phyloP scores from a whole-genome alignment of 2,329 filamentous ascomycete genomes.

The Fusarium euwallaceae region DNA sequence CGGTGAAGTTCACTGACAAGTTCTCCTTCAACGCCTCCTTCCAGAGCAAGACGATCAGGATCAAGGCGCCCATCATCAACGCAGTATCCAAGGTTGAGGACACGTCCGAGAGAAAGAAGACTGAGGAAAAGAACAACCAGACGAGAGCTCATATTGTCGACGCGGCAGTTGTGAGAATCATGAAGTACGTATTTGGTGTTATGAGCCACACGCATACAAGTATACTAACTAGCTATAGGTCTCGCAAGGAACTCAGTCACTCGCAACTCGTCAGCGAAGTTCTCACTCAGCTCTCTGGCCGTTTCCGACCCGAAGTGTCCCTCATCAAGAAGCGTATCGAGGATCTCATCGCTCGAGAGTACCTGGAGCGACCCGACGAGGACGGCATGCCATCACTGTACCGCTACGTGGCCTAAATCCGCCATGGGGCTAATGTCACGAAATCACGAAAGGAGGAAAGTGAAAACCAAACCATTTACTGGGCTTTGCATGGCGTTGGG shows the following conservation, averaged over 20 bases:
- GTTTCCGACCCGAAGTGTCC: slow-evolving; percentile 81
- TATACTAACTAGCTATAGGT: slow-evolving; percentile 59
- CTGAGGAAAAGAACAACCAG: slow-evolving; percentile 82
- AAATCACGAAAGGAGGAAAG: slow-evolving; percentile 42
- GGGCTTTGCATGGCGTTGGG: slow-evolving; percentile 42
- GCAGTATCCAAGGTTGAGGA: slow-evolving; percentile 88
- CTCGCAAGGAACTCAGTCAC: slow-evolving; percentile 79
- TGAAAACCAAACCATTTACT: slow-evolving; percentile 16
- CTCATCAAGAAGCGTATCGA: slow-evolving; percentile 88
- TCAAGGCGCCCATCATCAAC: slow-evolving; percentile 89
- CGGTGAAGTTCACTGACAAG: slow-evolving; percentile 79
- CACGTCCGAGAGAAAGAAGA: slow-evolving; percentile 74
- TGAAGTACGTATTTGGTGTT: slow-evolving; percentile 75
- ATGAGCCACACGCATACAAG: neutral
- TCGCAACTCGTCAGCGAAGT: slow-evolving; percentile 79
- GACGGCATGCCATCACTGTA: slow-evolving; percentile 75
- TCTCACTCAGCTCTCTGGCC: slow-evolving; percentile 74
- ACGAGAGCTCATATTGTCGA: slow-evolving; percentile 79
- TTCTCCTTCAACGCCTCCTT: slow-evolving; percentile 90
- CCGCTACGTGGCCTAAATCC: slow-evolving; percentile 74
- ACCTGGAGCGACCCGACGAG: slow-evolving; percentile 78
- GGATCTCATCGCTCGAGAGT: slow-evolving; percentile 81
- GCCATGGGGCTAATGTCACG: slow-evolving; percentile 26
- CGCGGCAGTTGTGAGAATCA: slow-evolving; percentile 83
- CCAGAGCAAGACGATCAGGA: slow-evolving; percentile 83